Evolutionary conservation across 108 stramenopile genomes (phyloP), one percentile per base, ranked within the genome.

Genomic region (Nannochloropsis granulata): DNA sequence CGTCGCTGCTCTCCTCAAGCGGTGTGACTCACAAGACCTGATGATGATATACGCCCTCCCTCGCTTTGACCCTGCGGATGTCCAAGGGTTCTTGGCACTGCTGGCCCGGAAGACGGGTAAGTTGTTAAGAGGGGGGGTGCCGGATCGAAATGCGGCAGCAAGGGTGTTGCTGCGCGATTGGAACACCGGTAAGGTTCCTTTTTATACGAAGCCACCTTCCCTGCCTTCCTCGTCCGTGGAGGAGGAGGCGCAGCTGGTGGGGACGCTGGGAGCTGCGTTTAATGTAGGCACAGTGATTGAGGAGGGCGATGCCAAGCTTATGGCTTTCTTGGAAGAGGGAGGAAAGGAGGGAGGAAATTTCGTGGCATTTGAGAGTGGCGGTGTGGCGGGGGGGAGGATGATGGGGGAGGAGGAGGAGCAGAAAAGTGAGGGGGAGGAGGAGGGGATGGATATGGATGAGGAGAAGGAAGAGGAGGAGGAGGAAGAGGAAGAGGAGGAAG

Each of bases 111-210:
- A 92, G 43, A 91, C 92, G 79, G 98, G 98, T 43, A 94, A 94
- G 81, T 95, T 99, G 13, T 85, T 93, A 80, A 97, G 96, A 86
- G 99, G 99, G 14, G 97, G 98, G 13, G 92, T 97, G 43, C 98
- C 97, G 0, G 97, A 98, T 86, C 94, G 96, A 84, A 87, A 92
- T 79, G 93, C 93, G 25, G 97, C 97, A 12, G 97, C 96, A 8
- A 92, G 94, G 45, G 82, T 92, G 24, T 96, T 99, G 14, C 86
- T 99, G 83, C 93, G 91, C 84, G 99, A 99, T 92, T 98, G 97
- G 97, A 98, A 98, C 86, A 84, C 88, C 82, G 99, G 99, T 16
- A 85, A 79, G 88, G 88, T 88, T 45, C 13, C 56, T 44, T 44
- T 23, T 12, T 23, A n/a, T 23, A 13, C 46, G 13, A 13, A 86